Conservation (phyloP, 805 yeast genomes). For the Suhomyces sp. region DNA sequence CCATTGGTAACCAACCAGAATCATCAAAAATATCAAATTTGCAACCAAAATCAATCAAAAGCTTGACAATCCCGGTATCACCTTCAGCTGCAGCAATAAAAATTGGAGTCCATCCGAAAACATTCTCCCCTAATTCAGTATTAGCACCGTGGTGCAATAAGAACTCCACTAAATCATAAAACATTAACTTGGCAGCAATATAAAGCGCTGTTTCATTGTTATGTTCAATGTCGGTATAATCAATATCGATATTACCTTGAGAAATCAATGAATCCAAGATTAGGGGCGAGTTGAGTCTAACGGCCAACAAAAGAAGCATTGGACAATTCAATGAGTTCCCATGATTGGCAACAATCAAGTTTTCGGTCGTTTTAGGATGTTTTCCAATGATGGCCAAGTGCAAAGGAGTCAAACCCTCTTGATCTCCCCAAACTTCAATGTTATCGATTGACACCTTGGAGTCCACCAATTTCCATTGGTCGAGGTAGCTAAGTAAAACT, state of each 20-base stretch:
- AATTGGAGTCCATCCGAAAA: constrained; percentile 94
- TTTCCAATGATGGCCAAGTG: constrained; percentile 80
- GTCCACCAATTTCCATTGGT: constrained; percentile 60
- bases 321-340: constrained; percentile 48
- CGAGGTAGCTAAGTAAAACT: constrained; percentile 53
- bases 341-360: constrained; percentile 49
- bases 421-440: constrained; percentile 64
- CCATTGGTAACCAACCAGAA: constrained; percentile 97
- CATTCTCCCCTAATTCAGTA: constrained; percentile 69
- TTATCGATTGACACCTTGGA: constrained; percentile 53
- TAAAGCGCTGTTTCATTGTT: constrained; percentile 78
- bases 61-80: constrained; percentile 50
- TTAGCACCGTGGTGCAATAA: constrained; percentile 63
- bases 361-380: constrained; percentile 73
- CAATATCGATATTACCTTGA: constrained; percentile 59
- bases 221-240: constrained; percentile 58
- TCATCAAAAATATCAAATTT: constrained; percentile 61
- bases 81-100: constrained; percentile 92
- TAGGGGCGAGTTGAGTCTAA: constrained; percentile 59
- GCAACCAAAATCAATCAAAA: constrained; percentile 56
- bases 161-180: constrained; percentile 50
- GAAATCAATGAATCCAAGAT: constrained; percentile 54
- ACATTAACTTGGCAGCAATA: constrained; percentile 68
- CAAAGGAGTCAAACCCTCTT: constrained; percentile 76
- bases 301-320: constrained; percentile 62